Percentiles rank a stretch among this genome's conserved stretches.
Conservation (phyloP, 805 yeast genomes). For the Saturnispora ahearnii region DNA sequence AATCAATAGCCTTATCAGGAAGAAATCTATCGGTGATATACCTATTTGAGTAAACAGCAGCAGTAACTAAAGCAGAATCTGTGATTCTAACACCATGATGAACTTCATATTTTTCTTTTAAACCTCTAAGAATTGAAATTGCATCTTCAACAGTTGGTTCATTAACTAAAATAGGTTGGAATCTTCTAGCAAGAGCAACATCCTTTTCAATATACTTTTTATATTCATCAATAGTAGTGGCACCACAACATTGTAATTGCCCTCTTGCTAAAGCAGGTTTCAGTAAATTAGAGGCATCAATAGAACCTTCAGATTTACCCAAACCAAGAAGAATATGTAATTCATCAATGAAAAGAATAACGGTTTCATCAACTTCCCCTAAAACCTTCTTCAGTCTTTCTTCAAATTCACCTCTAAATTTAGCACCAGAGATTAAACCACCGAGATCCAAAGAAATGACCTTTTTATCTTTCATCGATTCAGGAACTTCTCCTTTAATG, state of each 20-base stretch:
- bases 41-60: constrained; percentile 82
- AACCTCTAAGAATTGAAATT: constrained; percentile 83
- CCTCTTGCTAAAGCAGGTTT: constrained; percentile 95
- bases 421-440: constrained; percentile 86
- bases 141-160: constrained; percentile 92
- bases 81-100: constrained; percentile 95
- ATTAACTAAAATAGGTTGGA: constrained; percentile 75
- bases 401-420: constrained; percentile 93
- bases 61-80: constrained; percentile 88
- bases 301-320: constrained; percentile 90
- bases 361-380: constrained; percentile 71
- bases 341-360: constrained; percentile 84
- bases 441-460: constrained; percentile 83
- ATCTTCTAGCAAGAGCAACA: constrained; percentile 89
- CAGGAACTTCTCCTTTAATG: constrained; percentile 88
- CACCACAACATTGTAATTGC: constrained; percentile 86
- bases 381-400: constrained; percentile 75
- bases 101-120: constrained; percentile 90
- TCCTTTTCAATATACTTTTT: constrained; percentile 91
- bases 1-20: constrained; percentile 95
- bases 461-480: constrained; percentile 77
- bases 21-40: constrained; percentile 85
- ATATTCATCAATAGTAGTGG: constrained; percentile 91
- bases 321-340: constrained; percentile 81
- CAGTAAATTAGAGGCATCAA: constrained; percentile 88